phyloP scores from a whole-genome alignment of 768 basidiomycete genomes.

The Xerocomellus amylosporus region DNA sequence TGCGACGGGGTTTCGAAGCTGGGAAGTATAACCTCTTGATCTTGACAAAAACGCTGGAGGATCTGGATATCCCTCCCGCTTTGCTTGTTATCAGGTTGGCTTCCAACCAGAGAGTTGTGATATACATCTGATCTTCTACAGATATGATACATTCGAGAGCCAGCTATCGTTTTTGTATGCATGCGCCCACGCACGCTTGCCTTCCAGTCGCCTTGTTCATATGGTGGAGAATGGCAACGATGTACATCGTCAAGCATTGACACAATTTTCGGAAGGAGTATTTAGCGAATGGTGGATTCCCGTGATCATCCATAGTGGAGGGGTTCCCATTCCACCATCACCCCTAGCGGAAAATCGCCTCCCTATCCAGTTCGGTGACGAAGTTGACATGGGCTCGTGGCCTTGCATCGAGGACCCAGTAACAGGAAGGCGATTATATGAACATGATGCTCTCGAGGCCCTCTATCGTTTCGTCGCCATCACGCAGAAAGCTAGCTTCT shows the following conservation, averaged over 20 bases:
- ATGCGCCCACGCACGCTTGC: slow-evolving; percentile 45
- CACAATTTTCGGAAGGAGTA: slow-evolving; percentile 39
- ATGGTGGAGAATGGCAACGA: slow-evolving; percentile 62
- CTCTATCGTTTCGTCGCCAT: slow-evolving; percentile 50
- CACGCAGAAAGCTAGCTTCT: slow-evolving; percentile 9
- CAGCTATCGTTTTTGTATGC: slow-evolving; percentile 58
- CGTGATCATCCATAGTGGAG: slow-evolving; percentile 35
- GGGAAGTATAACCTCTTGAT: slow-evolving; percentile 67
- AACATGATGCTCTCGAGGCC: slow-evolving; percentile 54
- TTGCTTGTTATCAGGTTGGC: slow-evolving; percentile 62
- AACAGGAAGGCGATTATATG: slow-evolving; percentile 56
- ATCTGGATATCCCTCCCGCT: slow-evolving; percentile 55
- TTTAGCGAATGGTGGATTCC: slow-evolving; percentile 52
- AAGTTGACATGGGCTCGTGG: slow-evolving; percentile 26
- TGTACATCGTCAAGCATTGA: slow-evolving; percentile 51
- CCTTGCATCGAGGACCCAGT: slow-evolving; percentile 57
- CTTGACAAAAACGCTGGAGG: slow-evolving; percentile 55
- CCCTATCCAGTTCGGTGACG: slow-evolving; percentile 49
- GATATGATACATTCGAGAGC: slow-evolving; percentile 49
- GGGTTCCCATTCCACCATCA: slow-evolving; percentile 42
- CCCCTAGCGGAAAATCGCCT: slow-evolving; percentile 39
- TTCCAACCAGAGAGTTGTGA: neutral
- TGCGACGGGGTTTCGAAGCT: slow-evolving; percentile 46
- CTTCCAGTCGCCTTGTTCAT: slow-evolving; percentile 54
- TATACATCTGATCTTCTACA: slow-evolving; percentile 25